Percentiles rank a stretch among this genome's conserved stretches.
phyloP scores from a whole-genome alignment of 2,329 filamentous ascomycete species.

The Beauveria asiatica region DNA sequence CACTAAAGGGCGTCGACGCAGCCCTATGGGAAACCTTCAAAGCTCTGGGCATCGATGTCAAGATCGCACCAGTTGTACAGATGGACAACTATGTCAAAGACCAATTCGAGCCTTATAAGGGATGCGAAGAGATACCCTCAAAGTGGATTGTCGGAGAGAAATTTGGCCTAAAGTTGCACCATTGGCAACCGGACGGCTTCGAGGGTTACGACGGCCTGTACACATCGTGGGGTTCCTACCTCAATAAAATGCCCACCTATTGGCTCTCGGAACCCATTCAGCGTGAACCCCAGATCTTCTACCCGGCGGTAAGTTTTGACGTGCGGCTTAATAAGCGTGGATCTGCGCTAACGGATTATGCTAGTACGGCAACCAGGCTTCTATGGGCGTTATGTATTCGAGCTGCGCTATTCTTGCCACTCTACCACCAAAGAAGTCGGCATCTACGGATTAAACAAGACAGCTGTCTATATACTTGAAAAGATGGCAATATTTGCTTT shows the following conservation, averaged over 20 bases:
- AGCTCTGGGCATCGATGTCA: background rate
- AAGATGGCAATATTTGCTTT: too few species aligned
- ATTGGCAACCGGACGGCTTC: background rate
- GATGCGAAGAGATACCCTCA: background rate
- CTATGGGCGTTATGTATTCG: background rate
- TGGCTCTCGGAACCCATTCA: background rate
- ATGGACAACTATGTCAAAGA: background rate
- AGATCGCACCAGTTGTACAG: background rate
- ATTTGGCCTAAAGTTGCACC: background rate
- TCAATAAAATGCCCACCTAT: background rate
- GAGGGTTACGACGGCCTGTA: background rate
- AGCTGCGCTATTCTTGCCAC: background rate
- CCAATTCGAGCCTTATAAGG: too few species aligned
- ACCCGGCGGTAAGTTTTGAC: background rate
- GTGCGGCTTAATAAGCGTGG: too few species aligned
- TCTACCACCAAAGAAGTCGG: background rate
- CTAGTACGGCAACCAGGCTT: background rate
- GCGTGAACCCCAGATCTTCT: background rate
- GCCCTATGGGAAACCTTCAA: constrained; percentile 18
- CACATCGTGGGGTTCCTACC: background rate
- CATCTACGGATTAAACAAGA: too few species aligned
- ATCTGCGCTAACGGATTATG: background rate
- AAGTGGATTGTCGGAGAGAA: background rate
- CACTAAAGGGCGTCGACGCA: constrained; percentile 39
- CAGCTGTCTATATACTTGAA: too few species aligned